Conservation (phyloP, 495 filamentous ascomycete genomes). For the Penicillium malachiteum region DNA sequence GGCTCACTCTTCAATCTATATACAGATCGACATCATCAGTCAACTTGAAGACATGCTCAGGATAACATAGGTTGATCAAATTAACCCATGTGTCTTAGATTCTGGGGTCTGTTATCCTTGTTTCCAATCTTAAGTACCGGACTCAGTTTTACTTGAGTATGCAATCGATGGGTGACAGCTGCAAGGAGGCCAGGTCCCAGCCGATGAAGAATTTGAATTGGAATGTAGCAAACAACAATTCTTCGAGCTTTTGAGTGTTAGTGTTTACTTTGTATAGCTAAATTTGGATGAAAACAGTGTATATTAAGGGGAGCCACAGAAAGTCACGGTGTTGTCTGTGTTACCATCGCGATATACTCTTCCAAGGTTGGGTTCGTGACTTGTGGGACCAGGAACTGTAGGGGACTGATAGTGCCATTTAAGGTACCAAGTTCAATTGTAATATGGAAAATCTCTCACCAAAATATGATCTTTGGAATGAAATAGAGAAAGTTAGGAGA, state of each 20-base stretch:
- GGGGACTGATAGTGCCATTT: too few relatives aligned
- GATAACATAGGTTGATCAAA: neutral
- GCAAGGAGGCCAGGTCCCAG: slow-evolving; percentile 16
- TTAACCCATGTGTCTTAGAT: slow-evolving; percentile 7
- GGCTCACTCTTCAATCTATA: neutral
- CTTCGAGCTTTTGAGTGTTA: neutral
- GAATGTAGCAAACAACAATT: slow-evolving; percentile 20
- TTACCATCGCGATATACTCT: too few relatives aligned
- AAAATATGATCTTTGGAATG: neutral
- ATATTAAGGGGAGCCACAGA: too few relatives aligned
- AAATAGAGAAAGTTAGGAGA: neutral
- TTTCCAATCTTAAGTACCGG: neutral
- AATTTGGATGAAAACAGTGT: too few relatives aligned
- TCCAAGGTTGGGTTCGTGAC: too few relatives aligned
- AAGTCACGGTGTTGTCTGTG: too few relatives aligned
- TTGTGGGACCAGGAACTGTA: too few relatives aligned
- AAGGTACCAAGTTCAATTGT: neutral
- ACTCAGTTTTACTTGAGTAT: slow-evolving; percentile 19
- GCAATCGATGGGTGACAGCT: slow-evolving; percentile 17
- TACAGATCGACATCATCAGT: neutral
- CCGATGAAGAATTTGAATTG: slow-evolving; percentile 18
- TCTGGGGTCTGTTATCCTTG: neutral
- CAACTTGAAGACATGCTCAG: neutral
- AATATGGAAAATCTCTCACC: neutral
- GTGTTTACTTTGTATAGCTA: too few relatives aligned